Percentiles rank a stretch among this genome's conserved stretches.
phyloP scores from a whole-genome alignment of 768 basidiomycete species.

The Coprinopsis marcescibilis region DNA sequence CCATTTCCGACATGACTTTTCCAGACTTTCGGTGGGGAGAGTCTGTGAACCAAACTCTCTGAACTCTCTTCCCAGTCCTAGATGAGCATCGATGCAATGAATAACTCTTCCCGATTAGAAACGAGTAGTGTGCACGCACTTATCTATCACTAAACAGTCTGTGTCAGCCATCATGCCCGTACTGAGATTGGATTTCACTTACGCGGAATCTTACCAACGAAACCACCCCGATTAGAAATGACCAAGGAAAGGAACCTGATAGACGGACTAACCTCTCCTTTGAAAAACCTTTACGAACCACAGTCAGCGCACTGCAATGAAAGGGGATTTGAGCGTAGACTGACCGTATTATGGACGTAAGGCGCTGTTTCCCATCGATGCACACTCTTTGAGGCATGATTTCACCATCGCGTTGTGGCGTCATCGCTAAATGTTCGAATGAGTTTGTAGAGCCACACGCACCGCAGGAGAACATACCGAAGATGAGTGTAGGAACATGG shows the following conservation, averaged over 20 bases:
- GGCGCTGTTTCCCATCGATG: slow-evolving; percentile 77
- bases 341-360: slow-evolving; percentile 68
- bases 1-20: slow-evolving; percentile 13
- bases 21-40: slow-evolving; percentile 14
- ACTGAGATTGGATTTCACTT: slow-evolving; percentile 23
- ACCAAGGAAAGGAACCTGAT: no score
- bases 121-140: no score
- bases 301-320: background rate
- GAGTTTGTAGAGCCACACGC: background rate
- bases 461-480: slow-evolving; percentile 28
- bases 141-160: no score
- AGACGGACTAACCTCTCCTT: slow-evolving; percentile 57
- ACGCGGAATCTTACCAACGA: slow-evolving; percentile 19
- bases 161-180: no score
- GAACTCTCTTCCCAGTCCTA: no score
- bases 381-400: slow-evolving; percentile 61
- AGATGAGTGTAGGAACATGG: slow-evolving; percentile 59
- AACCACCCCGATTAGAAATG: slow-evolving; percentile 49
- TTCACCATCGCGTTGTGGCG: slow-evolving; percentile 47
- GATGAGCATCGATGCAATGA: no score
- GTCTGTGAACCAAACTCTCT: slow-evolving; percentile 23
- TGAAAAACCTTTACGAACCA: slow-evolving; percentile 48
- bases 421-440: slow-evolving; percentile 15
- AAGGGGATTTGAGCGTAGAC: slow-evolving; percentile 15
- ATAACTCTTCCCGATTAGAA: no score